These are phyloP conservation scores for Penicillium maclennaniae DNA, from an alignment of 495 filamentous ascomycete species.

Conservation along the genomic window DNA sequence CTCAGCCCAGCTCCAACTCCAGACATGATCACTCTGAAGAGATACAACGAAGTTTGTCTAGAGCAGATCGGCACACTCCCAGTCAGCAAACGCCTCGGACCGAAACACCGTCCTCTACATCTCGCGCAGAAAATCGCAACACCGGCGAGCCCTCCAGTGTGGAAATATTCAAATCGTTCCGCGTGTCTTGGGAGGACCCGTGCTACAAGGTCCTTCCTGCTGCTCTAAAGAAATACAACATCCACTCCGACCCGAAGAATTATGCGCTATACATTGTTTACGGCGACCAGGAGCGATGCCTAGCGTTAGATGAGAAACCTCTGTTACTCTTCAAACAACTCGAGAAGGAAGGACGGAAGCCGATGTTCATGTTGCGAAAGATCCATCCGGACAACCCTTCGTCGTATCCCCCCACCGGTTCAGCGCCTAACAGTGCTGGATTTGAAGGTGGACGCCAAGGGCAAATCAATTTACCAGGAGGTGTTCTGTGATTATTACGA, in stretches of 20 bases:
- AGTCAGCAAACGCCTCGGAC: slow-evolving; percentile 39
- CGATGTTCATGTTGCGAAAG: slow-evolving; percentile 97
- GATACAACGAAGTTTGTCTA: slow-evolving; percentile 20
- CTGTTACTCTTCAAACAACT: slow-evolving; percentile 95
- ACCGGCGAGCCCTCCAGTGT: slow-evolving; percentile 52
- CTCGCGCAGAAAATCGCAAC: slow-evolving; percentile 51
- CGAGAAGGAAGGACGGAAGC: slow-evolving; percentile 92
- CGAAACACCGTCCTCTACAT: slow-evolving; percentile 28
- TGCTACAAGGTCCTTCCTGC: slow-evolving; percentile 96
- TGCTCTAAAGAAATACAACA: slow-evolving; percentile 95
- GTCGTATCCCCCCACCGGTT: slow-evolving; percentile 12
- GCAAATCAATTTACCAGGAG: slow-evolving; percentile 44
- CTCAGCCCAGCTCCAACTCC: slow-evolving; percentile 33
- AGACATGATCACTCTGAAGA: slow-evolving; percentile 47
- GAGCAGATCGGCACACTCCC: slow-evolving; percentile 37
- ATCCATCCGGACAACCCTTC: slow-evolving; percentile 28
- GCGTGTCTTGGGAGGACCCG: slow-evolving; percentile 95
- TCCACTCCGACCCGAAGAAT: slow-evolving; percentile 93
- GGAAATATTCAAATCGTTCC: slow-evolving; percentile 97
- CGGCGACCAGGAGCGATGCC: slow-evolving; percentile 91
- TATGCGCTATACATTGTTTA: slow-evolving; percentile 98
- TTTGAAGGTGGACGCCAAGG: slow-evolving; percentile 38
- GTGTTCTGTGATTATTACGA: slow-evolving; percentile 35
- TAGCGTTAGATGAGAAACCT: slow-evolving; percentile 87
- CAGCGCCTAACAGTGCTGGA: slow-evolving; percentile 40